phyloP scores from a whole-genome alignment of 148 eudicot species.

The Dysphania ambrosioides region DNA sequence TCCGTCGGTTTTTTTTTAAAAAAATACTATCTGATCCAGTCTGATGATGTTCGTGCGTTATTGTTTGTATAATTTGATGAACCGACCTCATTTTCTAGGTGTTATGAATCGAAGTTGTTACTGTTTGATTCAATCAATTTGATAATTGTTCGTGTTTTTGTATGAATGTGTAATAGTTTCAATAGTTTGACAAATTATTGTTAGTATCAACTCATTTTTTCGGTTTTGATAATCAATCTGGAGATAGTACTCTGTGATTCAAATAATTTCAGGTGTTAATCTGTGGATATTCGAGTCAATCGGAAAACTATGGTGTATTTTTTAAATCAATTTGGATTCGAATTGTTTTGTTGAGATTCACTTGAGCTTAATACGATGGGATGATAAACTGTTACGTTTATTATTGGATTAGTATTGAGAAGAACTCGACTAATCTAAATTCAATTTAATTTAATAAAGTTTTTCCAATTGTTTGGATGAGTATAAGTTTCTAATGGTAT shows the following conservation, averaged over 20 bases:
- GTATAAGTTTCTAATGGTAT: no score
- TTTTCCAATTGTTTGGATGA: no score
- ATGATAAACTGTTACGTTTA: not conserved
- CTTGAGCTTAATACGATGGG: not conserved
- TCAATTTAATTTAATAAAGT: not conserved
- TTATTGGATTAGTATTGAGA: not conserved
- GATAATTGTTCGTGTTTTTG: no score
- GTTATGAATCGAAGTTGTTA: no score
- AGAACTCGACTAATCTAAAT: not conserved
- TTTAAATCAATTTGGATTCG: not conserved
- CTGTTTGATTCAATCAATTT: no score
- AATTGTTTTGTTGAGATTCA: not conserved
- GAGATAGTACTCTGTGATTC: no score
- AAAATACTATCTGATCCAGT: not conserved
- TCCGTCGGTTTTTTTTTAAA: not conserved
- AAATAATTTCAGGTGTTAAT: not conserved
- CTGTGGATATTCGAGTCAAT: not conserved
- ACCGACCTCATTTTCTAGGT: not conserved
- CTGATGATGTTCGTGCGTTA: not conserved
- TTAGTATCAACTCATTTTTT: no score
- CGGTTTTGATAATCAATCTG: no score
- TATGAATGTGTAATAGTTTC: no score
- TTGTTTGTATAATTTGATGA: not conserved
- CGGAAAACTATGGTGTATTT: no score
- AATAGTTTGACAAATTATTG: no score